Percentiles rank a stretch among this genome's conserved stretches.
Evolutionary conservation across 2,329 filamentous ascomycete species (phyloP).

Genomic region (Huntiella moniliformis): DNA sequence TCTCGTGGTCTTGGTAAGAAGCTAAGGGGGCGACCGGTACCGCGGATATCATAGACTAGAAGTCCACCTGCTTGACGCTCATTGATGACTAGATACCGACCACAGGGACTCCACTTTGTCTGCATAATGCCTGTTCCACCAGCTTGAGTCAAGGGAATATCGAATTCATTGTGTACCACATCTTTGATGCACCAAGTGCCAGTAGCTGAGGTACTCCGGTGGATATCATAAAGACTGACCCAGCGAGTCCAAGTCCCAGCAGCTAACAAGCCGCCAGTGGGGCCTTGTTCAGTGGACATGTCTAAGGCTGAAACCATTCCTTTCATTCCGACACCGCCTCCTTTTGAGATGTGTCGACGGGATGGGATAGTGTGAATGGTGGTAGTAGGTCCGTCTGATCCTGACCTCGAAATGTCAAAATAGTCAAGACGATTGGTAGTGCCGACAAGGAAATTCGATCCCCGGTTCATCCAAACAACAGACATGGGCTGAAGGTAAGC

Average conservation of each 20-base stretch:
- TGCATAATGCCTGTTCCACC: slow-evolving; percentile 45
- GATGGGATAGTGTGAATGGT: slow-evolving; percentile 43
- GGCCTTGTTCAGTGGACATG: slow-evolving; percentile 22
- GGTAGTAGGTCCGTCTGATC: slow-evolving; percentile 30
- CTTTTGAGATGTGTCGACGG: slow-evolving; percentile 37
- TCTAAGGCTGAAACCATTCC: slow-evolving; percentile 36
- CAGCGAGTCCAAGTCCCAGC: slow-evolving; percentile 46
- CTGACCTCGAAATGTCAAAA: slow-evolving; percentile 37
- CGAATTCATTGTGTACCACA: slow-evolving; percentile 24
- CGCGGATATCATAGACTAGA: slow-evolving; percentile 44
- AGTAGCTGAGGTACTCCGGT: slow-evolving; percentile 31
- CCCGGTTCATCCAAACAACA: slow-evolving; percentile 35
- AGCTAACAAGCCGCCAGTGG: slow-evolving; percentile 25
- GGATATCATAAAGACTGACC: slow-evolving; percentile 43
- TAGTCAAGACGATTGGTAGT: slow-evolving; percentile 38
- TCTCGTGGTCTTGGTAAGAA: slow-evolving; percentile 15
- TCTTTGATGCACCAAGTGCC: slow-evolving; percentile 42
- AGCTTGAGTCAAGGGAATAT: slow-evolving; percentile 19
- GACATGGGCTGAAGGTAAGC: slow-evolving; percentile 39
- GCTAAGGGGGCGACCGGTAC: slow-evolving; percentile 36
- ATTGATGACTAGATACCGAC: slow-evolving; percentile 41
- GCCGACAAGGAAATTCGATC: slow-evolving; percentile 42
- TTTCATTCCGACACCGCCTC: slow-evolving; percentile 44
- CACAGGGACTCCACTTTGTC: slow-evolving; percentile 42
- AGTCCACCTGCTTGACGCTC: slow-evolving; percentile 37